Conservation (phyloP, 306 rosid species). For the Medicago truncatula region MtrunA17r5.0-ANR NC_053047.1:32828501-32829000, state of each 20-base stretch:
- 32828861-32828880: no score
- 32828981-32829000: not conserved
- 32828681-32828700: no score
- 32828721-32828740: not conserved
- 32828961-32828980: not conserved
- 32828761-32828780: not conserved
- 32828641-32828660: not conserved
- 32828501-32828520: constrained; percentile 49
- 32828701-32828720: not conserved
- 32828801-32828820: no score
- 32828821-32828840: no score
- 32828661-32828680: not conserved
- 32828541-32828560: constrained; percentile 47
- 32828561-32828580: constrained; percentile 30
- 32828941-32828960: not conserved
- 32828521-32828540: constrained; percentile 42
- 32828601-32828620: constrained; percentile 46
- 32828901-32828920: not conserved
- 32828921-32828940: not conserved
- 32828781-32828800: no score
- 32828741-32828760: not conserved
- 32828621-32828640: not conserved
- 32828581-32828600: constrained; percentile 45
- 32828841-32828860: no score
- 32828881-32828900: not conserved